A percentile compares a stretch with the other conserved stretches of the same genome.
These are phyloP conservation scores for Aspergillus thermomutatus DNA, from an alignment of 2,329 filamentous ascomycete species.

Conservation along the genomic window DNA sequence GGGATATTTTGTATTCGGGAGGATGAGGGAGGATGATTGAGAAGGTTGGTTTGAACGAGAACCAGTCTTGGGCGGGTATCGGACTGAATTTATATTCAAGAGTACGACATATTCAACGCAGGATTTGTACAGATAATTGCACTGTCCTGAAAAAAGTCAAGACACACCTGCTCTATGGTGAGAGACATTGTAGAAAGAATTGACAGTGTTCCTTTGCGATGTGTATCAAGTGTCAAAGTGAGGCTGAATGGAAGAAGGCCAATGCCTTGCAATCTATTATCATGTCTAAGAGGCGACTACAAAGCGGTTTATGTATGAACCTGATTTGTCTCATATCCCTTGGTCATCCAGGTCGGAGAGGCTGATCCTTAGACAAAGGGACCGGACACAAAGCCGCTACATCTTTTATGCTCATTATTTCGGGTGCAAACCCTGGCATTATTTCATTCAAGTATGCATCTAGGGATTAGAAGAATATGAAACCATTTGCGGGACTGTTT, in stretches of 20 bases:
- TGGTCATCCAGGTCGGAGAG: background rate
- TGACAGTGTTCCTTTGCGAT: background rate
- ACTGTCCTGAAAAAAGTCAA: background rate
- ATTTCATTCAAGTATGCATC: no score
- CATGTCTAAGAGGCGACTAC: no score
- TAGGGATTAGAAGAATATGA: no score
- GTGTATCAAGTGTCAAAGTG: background rate
- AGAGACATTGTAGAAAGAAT: background rate
- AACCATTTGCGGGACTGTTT: no score
- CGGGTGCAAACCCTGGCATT: no score
- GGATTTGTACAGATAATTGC: background rate
- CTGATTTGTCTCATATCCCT: no score
- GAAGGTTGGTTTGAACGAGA: background rate
- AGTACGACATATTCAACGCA: background rate
- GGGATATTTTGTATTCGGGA: no score
- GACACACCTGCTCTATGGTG: background rate
- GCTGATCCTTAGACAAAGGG: background rate
- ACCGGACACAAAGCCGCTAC: background rate
- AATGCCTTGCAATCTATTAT: no score
- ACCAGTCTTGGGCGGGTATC: background rate
- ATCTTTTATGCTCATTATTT: background rate
- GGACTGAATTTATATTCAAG: background rate
- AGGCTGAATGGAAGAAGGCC: no score
- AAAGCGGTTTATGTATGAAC: background rate
- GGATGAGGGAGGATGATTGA: no score